Percentiles rank a stretch among this genome's conserved stretches.
These are phyloP conservation scores for Diplotaxis tenuifolia DNA, from an alignment of 345 rosid genomes.

Conservation along the genomic window DNA sequence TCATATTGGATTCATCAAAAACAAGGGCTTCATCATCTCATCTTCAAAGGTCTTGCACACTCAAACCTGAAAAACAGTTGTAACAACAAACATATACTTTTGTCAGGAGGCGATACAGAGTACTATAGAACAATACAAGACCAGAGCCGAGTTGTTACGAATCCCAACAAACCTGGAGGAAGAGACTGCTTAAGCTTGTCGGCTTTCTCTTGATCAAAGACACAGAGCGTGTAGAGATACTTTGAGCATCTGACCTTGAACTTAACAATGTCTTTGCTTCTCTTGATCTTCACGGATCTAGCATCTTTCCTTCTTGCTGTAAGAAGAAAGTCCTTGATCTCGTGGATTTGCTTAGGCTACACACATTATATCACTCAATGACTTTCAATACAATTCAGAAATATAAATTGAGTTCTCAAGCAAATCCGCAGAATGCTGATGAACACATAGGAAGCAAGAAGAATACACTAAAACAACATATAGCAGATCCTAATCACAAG, in stretches of 20 bases:
- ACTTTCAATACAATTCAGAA: neutral
- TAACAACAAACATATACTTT: neutral
- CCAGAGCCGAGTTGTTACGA: neutral
- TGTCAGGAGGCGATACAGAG: too few species aligned
- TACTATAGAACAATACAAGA: neutral
- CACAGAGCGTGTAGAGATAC: slow-evolving; percentile 88
- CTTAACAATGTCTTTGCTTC: slow-evolving; percentile 73
- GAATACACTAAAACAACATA: neutral
- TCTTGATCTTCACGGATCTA: slow-evolving; percentile 86
- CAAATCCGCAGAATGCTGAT: neutral
- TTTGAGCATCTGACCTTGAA: slow-evolving; percentile 94
- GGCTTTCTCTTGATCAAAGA: slow-evolving; percentile 84
- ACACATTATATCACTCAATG: neutral
- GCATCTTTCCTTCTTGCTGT: slow-evolving; percentile 97
- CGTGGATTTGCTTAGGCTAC: slow-evolving; percentile 94
- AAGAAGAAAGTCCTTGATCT: slow-evolving; percentile 95
- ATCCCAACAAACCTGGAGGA: slow-evolving; percentile 63
- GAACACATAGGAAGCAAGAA: neutral
- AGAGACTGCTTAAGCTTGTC: slow-evolving; percentile 95
- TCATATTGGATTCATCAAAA: neutral
- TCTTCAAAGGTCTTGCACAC: slow-evolving; percentile 67
- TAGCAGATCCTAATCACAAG: neutral
- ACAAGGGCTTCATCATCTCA: slow-evolving; percentile 34
- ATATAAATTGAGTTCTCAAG: neutral
- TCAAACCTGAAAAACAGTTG: slow-evolving; percentile 58